phyloP scores from a whole-genome alignment of 1,139 yeast genomes.

The Tardiomyces blankii region DNA sequence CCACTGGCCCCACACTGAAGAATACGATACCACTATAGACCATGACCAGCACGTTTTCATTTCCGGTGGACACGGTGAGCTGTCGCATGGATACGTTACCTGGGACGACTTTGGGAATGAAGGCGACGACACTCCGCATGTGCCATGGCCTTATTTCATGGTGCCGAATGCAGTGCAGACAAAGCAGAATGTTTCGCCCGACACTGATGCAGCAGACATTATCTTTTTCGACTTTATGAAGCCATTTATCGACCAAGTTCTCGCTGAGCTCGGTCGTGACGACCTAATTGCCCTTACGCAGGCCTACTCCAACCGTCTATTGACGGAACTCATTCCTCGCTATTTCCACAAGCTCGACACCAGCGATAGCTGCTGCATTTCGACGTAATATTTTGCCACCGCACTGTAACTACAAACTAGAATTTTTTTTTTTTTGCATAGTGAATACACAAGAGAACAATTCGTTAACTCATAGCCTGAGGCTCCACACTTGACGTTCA shows the following conservation, averaged over 20 bases:
- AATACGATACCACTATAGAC: constrained; percentile 5
- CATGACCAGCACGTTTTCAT: constrained; percentile 7
- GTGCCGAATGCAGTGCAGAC: constrained; percentile 72
- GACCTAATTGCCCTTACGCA: constrained; percentile 8
- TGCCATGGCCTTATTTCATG: constrained; percentile 43
- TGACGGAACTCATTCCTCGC: constrained; percentile 34
- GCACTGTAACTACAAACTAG: too few relatives aligned
- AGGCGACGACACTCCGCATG: constrained; percentile 87
- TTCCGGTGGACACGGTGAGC: constrained; percentile 2
- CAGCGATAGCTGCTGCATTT: background rate
- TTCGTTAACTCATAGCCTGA: too few relatives aligned
- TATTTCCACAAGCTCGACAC: constrained; percentile 10
- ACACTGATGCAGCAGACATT: constrained; percentile 41
- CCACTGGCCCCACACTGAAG: background rate
- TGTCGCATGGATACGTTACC: constrained; percentile 61
- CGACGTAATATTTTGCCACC: too few relatives aligned
- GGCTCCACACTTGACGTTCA: too few relatives aligned
- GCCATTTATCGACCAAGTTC: constrained; percentile 40
- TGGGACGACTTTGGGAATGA: constrained; percentile 69
- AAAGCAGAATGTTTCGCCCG: constrained; percentile 18
- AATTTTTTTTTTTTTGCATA: too few relatives aligned
- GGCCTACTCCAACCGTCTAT: constrained; percentile 40
- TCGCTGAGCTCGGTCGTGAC: constrained; percentile 7
- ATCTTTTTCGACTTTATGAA: constrained; percentile 70
- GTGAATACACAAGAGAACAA: too few relatives aligned